Conservation (phyloP, 495 filamentous ascomycete genomes). For the Xylaria bambusicola region DNA sequence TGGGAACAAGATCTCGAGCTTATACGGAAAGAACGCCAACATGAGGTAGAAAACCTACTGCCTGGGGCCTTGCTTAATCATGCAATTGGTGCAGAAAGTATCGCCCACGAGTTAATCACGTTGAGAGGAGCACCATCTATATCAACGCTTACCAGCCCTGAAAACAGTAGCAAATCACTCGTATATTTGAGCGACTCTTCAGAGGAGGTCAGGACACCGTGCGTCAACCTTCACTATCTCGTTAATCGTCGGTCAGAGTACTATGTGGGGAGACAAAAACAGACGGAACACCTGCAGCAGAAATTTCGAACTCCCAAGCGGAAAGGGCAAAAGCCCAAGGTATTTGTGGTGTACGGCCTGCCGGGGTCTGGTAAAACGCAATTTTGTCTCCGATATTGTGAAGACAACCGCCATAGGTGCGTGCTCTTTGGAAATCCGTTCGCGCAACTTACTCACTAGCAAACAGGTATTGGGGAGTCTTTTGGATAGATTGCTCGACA, state of each 20-base stretch:
- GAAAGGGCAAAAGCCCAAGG: slow-evolving; percentile 8
- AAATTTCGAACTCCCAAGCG: not conserved
- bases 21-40: slow-evolving; percentile 10
- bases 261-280: slow-evolving; percentile 8
- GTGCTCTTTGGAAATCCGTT: slow-evolving; percentile 18
- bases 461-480: slow-evolving; percentile 46
- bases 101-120: not conserved
- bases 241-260: slow-evolving; percentile 6
- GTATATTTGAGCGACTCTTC: not conserved
- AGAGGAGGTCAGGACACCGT: not conserved
- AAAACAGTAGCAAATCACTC: not conserved
- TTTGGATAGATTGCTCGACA: slow-evolving; percentile 47
- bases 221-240: slow-evolving; percentile 1
- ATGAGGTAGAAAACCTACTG: slow-evolving; percentile 5
- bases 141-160: not conserved
- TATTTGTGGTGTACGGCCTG: slow-evolving; percentile 23
- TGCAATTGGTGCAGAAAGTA: not conserved
- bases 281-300: not conserved
- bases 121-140: not conserved
- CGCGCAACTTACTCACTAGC: not conserved
- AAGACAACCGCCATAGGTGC: slow-evolving; percentile 42
- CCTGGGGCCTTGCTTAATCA: not conserved
- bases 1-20: slow-evolving; percentile 12
- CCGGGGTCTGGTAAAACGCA: slow-evolving; percentile 41
- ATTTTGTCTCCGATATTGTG: slow-evolving; percentile 31